Base-by-base conservation (phyloP, 495 filamentous ascomycete genomes). In the Clavariopsis aquatica region DNA sequence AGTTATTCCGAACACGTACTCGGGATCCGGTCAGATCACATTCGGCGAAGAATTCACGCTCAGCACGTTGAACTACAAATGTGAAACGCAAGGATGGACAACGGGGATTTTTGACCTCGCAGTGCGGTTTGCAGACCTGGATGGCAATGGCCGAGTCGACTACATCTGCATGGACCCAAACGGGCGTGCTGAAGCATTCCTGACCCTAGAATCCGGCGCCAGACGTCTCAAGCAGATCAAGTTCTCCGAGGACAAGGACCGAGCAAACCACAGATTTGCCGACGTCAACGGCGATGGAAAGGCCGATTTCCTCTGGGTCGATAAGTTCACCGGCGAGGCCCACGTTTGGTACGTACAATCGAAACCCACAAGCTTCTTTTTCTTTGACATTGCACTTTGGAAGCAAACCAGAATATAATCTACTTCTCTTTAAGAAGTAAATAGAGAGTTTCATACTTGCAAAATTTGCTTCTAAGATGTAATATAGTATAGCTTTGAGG, bases 261-360 rank as follows among this genome's bases (percentile, higher is more conserved):
- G 52, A 15, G n/a, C 24, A 34, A 56, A 56, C 24, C 52, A 34
- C 29, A 34, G 52, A 56, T 56, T 5, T 34, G 52, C 52, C 17
- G 52, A 56, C 31, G 52, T 56, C 13, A 36, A 41, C 29, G 12
- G 31, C 7, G 31, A 36, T 34, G 27, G 31, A 3, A 4, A 3
- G 31, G 52, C n/a, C 8, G 52, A 56, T 20, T 36, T 56, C 23
- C 26, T 56, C 8, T 56, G 52, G 31, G 31, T 56, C 8, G 52
- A 56, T 7, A 56, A 56, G 23, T 41, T 36, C 52, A 36, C 27
- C 3, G 52, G 52, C 9, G 31, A 56, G 12, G 31, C 23, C 12
- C 3, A 5, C n/a, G 26, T 56, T 20, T 56, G 52, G 52, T 34
- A 56, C 27, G n/a, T n/a, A n/a, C n/a, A n/a, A n/a, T n/a, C n/a